Base-by-base conservation (phyloP, 352 stramenopile genomes). In the Lagenidium sp. region DNA sequence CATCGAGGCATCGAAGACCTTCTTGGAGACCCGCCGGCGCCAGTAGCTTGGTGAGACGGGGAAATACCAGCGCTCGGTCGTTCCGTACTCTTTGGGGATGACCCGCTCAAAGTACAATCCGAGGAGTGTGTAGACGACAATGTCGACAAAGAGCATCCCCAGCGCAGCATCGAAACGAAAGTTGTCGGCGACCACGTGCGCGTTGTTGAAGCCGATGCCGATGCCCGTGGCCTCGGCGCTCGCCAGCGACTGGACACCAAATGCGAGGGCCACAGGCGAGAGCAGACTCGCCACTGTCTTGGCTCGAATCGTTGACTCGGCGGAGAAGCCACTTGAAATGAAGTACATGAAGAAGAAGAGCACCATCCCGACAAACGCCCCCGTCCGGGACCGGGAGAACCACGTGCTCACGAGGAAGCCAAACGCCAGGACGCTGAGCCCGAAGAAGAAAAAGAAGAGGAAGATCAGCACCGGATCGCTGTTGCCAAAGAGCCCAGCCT, bases 291-390 rank as follows among this genome's bases (percentile, higher is more conserved):
- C 71, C 1, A 64, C 50, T 2, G 62, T 57, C 53, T 93, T 91
- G 37, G 61, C 54, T 22, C 44, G 31, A 25, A 66, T 63, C 8
- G 52, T 62, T 1, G 72, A 65, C 8, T 57, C 54, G 1, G 52
- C 44, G 4, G 53, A 69, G 30, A 83, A 78, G 8, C 51, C 63
- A 15, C 57, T 64, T 8, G 65, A 82, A 15, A 92, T 79, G 30
- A 90, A 90, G 42, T 95, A 81, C 66, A 95, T 82, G 57, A 95
- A 86, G 60, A 85, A 94, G 47, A 96, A 95, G 29, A 81, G 57
- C 28, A 90, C 68, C 56, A 94, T 83, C 24, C 78, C 82, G 28
- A 82, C 65, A 30, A 68, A 79, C 4, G 63, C 50, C 12, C 84
- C 60, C 2, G 79, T 92, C 13, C 81, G 72, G 11, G 82, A 55